Evolutionary conservation across 345 rosid species (phyloP).

Genomic region (Populus tremula): DNA sequence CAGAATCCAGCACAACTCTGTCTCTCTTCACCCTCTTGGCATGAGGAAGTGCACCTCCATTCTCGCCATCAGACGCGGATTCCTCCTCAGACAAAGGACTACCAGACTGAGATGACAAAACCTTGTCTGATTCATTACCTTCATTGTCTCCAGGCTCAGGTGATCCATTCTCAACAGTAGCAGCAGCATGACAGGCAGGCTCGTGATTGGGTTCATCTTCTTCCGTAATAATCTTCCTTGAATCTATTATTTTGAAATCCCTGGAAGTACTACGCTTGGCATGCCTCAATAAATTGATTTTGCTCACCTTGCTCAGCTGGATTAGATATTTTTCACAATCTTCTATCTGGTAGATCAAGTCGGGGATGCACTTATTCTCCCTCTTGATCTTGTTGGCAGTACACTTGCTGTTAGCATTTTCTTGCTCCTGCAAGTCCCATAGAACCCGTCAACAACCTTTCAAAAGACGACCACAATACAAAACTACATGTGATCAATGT

Average conservation of each 20-base stretch:
- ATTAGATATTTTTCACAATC: slow-evolving; percentile 75
- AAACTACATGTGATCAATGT: neutral
- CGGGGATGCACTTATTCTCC: slow-evolving; percentile 88
- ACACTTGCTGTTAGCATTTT: slow-evolving; percentile 47
- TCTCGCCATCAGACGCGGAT: slow-evolving; percentile 37
- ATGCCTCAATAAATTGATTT: slow-evolving; percentile 65
- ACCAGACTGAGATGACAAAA: slow-evolving; percentile 24
- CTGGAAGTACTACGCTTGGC: slow-evolving; percentile 85
- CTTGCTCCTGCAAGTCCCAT: slow-evolving; percentile 51
- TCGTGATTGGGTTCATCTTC: slow-evolving; percentile 36
- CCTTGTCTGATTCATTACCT: slow-evolving; percentile 31
- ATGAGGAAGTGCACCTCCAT: slow-evolving; percentile 26
- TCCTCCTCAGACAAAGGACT: slow-evolving; percentile 28
- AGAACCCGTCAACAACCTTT: slow-evolving; percentile 2
- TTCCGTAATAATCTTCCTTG: slow-evolving; percentile 16
- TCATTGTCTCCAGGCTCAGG: slow-evolving; percentile 36
- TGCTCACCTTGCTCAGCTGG: slow-evolving; percentile 68
- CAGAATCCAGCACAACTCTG: slow-evolving; percentile 54
- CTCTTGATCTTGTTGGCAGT: slow-evolving; percentile 69
- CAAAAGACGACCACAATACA: neutral
- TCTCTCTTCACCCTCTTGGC: slow-evolving; percentile 43
- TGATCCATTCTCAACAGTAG: slow-evolving; percentile 29
- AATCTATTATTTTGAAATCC: slow-evolving; percentile 70
- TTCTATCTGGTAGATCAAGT: slow-evolving; percentile 77
- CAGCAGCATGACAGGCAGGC: slow-evolving; percentile 6